A percentile compares a stretch with the other conserved stretches of the same genome.
Conservation (phyloP, 495 filamentous ascomycete genomes). For the Rhypophila decipiens region DNA sequence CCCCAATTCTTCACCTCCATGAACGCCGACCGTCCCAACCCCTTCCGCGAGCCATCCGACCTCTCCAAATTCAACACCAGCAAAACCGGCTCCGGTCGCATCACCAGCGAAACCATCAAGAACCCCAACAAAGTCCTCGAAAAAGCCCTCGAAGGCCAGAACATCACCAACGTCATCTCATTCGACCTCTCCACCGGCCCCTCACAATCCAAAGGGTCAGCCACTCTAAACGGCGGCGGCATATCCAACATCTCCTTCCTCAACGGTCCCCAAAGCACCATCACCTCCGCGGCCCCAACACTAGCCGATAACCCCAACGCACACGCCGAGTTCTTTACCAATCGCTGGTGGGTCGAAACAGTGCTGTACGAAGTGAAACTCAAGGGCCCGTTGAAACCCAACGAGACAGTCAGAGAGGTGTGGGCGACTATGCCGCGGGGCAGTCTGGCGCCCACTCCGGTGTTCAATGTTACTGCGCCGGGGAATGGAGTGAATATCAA, state of each 20-base stretch:
- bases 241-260: conserved; percentile 1
- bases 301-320: too few species aligned
- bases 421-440: conserved; percentile 2
- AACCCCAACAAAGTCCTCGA: conserved; percentile 1
- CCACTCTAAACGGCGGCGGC: background rate
- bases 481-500: background rate
- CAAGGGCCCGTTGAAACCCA: background rate
- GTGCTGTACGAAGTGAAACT: background rate
- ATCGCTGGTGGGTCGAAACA: background rate
- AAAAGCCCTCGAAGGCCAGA: background rate
- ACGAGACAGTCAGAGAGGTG: conserved; percentile 1
- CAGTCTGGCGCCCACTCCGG: conserved; percentile 2
- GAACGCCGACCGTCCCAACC: background rate
- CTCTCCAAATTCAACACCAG: conserved; percentile 1
- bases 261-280: too few species aligned
- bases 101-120: background rate
- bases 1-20: background rate
- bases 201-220: background rate
- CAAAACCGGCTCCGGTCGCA: background rate
- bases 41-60: background rate
- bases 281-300: too few species aligned
- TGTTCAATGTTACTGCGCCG: background rate
- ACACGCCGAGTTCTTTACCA: background rate
- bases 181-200: background rate
- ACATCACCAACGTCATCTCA: background rate